Percentiles rank a stretch among this genome's conserved stretches.
These are phyloP conservation scores for Paecilomyces variotii DNA, from an alignment of 2,329 filamentous ascomycete genomes.

Conservation along the genomic window DNA sequence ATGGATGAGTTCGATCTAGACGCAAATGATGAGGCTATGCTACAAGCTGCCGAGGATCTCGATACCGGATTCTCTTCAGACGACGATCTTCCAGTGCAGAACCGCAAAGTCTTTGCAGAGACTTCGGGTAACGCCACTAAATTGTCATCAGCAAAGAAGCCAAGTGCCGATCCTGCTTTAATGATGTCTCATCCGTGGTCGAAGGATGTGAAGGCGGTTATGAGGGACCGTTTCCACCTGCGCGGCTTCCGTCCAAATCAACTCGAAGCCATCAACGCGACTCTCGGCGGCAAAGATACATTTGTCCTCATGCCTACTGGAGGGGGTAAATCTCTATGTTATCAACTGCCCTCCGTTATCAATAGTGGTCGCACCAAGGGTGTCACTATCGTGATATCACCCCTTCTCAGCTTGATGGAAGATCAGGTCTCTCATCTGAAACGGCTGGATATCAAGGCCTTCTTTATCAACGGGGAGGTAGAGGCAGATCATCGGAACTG, in stretches of 20 bases:
- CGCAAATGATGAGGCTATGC: constrained; percentile 38
- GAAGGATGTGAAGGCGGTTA: constrained; percentile 67
- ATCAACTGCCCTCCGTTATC: constrained; percentile 85
- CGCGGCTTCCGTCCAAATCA: constrained; percentile 85
- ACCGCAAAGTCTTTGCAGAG: constrained; percentile 33
- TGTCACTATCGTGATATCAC: constrained; percentile 90
- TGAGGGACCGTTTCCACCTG: constrained; percentile 78
- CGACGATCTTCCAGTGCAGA: constrained; percentile 8
- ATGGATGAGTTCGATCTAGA: constrained; percentile 36
- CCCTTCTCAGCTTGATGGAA: constrained; percentile 90
- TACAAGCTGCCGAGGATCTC: constrained; percentile 34
- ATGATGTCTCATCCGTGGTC: constrained; percentile 72
- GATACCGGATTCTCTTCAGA: constrained; percentile 18
- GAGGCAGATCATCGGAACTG: constrained; percentile 52
- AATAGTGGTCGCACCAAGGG: constrained; percentile 70
- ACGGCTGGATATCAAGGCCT: constrained; percentile 67
- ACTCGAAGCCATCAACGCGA: constrained; percentile 91
- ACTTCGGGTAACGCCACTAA: constrained; percentile 31
- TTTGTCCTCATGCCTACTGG: constrained; percentile 98
- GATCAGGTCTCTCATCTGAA: constrained; percentile 85
- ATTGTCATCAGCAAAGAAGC: constrained; percentile 23
- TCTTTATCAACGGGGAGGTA: constrained; percentile 72
- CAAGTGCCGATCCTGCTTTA: constrained; percentile 20
- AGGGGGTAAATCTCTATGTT: constrained; percentile 93
- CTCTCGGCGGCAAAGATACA: constrained; percentile 74